Evolutionary conservation across 176 grass and related monocot species (phyloP), one percentile per base, ranked within the genome.

Genomic region (Bolboschoenus planiculmis): DNA sequence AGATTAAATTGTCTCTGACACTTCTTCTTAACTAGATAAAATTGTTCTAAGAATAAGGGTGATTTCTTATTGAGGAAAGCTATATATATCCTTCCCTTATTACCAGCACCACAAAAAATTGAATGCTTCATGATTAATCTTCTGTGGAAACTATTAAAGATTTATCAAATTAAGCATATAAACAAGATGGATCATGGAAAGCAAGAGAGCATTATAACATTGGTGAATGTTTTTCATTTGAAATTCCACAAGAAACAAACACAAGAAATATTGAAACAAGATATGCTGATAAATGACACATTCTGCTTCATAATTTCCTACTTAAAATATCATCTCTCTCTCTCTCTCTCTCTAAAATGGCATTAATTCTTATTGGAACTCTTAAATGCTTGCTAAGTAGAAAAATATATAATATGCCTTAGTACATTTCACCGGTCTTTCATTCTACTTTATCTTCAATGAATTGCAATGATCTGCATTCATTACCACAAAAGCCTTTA

Each of bases 391-490:
- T 74, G 23, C 42, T 21, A 48, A 74, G 29, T 30, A 74, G 10
- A 46, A 48, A 18, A 23, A 74, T 47, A 74, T 74, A 23, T 37
- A 27, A 73, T 73, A 71, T 27, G 13, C 39, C 21, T 73, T 47
- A 3, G 23, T 73, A 47, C n/a, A 73, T 39, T 73, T 73, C 68
- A 73, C 11, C 21, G 3, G 63, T 5, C 5, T 36, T 33, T 4
- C 35, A 70, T 40, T 42, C 35, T 9, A 7, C 21, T 29, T 5
- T 13, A 13, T 80, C 51, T 39, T 39, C 51, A 36, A 37, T 13
- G 2, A 58, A 58, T 59, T 80, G 51, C 51, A 29, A 40, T 59
- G 33, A 36, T 80, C 78, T 80, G 78, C 78, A 80, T 36, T 80
- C 78, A 30, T 59, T 37, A 15, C 31, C 5, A 80, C 78, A 80